These are phyloP conservation scores for Debaryomyces singareniensis DNA, from an alignment of 1,139 yeast species.

Conservation along the genomic window DNA sequence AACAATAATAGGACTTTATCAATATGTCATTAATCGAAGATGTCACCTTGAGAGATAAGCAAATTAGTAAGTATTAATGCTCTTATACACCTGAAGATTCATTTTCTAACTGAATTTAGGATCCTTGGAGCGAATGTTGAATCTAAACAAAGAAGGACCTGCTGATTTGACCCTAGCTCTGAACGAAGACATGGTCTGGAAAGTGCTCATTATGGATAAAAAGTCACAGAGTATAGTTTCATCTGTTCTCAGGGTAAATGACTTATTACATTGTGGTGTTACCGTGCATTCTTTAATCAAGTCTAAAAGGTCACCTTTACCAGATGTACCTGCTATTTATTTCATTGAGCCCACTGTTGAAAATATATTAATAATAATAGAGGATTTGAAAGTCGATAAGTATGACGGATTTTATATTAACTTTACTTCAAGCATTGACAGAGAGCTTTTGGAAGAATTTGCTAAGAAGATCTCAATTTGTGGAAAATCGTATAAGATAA, in stretches of 20 bases:
- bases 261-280: conserved; percentile 79
- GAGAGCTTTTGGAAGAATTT: conserved; percentile 79
- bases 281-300: conserved; percentile 78
- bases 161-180: conserved; percentile 48
- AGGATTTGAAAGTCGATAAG: conserved; percentile 66
- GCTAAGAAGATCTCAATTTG: conserved; percentile 75
- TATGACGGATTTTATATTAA: conserved; percentile 80
- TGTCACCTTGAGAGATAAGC: conserved; percentile 26
- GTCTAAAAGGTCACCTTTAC: conserved; percentile 67
- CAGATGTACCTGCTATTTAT: conserved; percentile 92
- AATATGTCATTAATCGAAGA: conserved; percentile 15
- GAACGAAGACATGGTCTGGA: conserved; percentile 77
- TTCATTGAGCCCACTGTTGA: conserved; percentile 83
- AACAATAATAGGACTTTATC: conserved; percentile 2
- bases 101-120: conserved; percentile 3
- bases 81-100: not conserved
- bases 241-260: conserved; percentile 85
- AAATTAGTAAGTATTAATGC: conserved; percentile 16
- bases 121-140: conserved; percentile 76
- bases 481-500: conserved; percentile 63
- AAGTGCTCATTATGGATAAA: conserved; percentile 79
- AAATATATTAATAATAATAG: conserved; percentile 61
- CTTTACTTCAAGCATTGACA: conserved; percentile 71
- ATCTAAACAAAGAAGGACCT: conserved; percentile 57
- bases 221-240: conserved; percentile 82